phyloP scores from a whole-genome alignment of 2,329 filamentous ascomycete species.

The Aspergillus viridinutans region DNA sequence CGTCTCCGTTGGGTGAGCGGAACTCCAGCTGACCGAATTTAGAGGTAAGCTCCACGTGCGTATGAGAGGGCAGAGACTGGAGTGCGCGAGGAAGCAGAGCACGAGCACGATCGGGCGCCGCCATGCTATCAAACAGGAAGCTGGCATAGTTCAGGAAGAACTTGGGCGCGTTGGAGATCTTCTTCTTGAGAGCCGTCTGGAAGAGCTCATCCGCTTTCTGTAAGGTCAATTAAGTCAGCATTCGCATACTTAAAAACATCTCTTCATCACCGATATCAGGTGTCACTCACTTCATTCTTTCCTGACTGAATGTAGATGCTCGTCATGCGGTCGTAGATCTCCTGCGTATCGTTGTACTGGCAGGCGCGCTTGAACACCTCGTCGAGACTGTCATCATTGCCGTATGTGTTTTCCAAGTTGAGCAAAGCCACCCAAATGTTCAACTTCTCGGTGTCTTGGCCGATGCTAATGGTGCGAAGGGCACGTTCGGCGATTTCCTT shows the following conservation, averaged over 20 bases:
- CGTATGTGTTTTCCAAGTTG: constrained; percentile 90
- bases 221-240: constrained; percentile 25
- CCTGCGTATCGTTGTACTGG: constrained; percentile 86
- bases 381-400: constrained; percentile 75
- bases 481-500: constrained; percentile 87
- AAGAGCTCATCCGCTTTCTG: constrained; percentile 88
- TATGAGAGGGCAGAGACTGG: constrained; percentile 69
- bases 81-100: constrained; percentile 76
- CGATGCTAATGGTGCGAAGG: constrained; percentile 82
- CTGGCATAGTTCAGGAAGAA: constrained; percentile 94
- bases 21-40: constrained; percentile 94
- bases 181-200: constrained; percentile 83
- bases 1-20: constrained; percentile 72
- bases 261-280: background rate
- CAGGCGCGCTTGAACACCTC: constrained; percentile 87
- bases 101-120: constrained; percentile 68
- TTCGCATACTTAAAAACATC: background rate
- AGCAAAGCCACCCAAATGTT: constrained; percentile 94
- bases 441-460: constrained; percentile 86
- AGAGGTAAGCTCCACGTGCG: constrained; percentile 70
- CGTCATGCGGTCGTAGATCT: constrained; percentile 81
- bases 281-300: constrained; percentile 67
- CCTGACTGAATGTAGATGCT: constrained; percentile 93
- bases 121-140: constrained; percentile 75
- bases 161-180: constrained; percentile 72